phyloP scores from a whole-genome alignment of 495 filamentous ascomycete genomes.

The Podospora australis region DNA sequence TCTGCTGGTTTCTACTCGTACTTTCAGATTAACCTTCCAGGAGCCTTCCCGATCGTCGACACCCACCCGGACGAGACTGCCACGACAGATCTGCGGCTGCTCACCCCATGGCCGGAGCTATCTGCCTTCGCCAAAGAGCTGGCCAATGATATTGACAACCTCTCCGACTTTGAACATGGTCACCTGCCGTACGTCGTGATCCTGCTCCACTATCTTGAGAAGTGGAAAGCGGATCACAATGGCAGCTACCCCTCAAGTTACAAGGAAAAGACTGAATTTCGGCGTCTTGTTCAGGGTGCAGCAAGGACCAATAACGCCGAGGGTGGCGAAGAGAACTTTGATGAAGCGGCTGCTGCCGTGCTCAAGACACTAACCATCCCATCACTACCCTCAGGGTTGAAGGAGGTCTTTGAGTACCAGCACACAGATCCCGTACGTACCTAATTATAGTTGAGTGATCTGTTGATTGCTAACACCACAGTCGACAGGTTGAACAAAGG shows the following conservation, averaged over 20 bases:
- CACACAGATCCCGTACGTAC: slow-evolving; percentile 37
- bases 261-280: slow-evolving; percentile 82
- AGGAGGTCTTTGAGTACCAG: slow-evolving; percentile 69
- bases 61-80: slow-evolving; percentile 88
- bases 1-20: slow-evolving; percentile 84
- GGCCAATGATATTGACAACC: slow-evolving; percentile 57
- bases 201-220: slow-evolving; percentile 75
- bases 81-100: slow-evolving; percentile 76
- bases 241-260: slow-evolving; percentile 65
- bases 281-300: slow-evolving; percentile 56
- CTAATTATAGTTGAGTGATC: slow-evolving; percentile 2
- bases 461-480: slow-evolving; percentile 13
- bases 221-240: slow-evolving; percentile 71
- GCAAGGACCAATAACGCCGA: slow-evolving; percentile 71
- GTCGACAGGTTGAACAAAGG: slow-evolving; percentile 32
- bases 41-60: slow-evolving; percentile 87
- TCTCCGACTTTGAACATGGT: slow-evolving; percentile 79
- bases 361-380: slow-evolving; percentile 65
- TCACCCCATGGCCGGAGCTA: slow-evolving; percentile 85
- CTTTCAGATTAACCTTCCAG: slow-evolving; percentile 69
- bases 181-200: slow-evolving; percentile 87
- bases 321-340: slow-evolving; percentile 94
- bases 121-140: slow-evolving; percentile 53
- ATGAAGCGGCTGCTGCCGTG: slow-evolving; percentile 83
- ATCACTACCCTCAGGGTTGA: slow-evolving; percentile 58